phyloP scores from a whole-genome alignment of 805 yeast genomes.

The Suhomyces vadensis region DNA sequence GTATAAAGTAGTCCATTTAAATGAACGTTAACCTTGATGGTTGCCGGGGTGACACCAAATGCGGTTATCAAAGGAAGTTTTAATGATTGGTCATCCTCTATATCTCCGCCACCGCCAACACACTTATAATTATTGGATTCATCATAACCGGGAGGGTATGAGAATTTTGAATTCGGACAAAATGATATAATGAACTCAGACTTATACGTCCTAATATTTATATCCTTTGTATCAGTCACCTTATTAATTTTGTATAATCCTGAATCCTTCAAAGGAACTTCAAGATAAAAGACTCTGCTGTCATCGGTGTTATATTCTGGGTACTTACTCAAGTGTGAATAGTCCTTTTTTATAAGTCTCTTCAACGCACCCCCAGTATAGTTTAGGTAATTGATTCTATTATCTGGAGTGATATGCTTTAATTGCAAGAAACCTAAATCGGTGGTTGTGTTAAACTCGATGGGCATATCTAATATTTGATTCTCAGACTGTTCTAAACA shows the following conservation, averaged over 20 bases:
- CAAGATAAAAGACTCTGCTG: slow-evolving; percentile 54
- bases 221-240: slow-evolving; percentile 64
- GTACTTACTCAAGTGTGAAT: slow-evolving; percentile 29
- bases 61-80: slow-evolving; percentile 51
- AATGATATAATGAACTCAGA: slow-evolving; percentile 65
- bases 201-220: slow-evolving; percentile 59
- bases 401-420: slow-evolving; percentile 56
- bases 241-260: slow-evolving; percentile 75
- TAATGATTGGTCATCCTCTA: slow-evolving; percentile 26
- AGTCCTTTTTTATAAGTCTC: slow-evolving; percentile 32
- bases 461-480: slow-evolving; percentile 54
- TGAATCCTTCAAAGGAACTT: slow-evolving; percentile 62
- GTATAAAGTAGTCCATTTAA: slow-evolving; percentile 26
- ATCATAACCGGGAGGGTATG: slow-evolving; percentile 29
- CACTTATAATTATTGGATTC: slow-evolving; percentile 51
- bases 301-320: slow-evolving; percentile 30
- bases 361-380: slow-evolving; percentile 60
- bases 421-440: slow-evolving; percentile 69
- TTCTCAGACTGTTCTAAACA: slow-evolving; percentile 52
- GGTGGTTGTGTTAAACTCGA: slow-evolving; percentile 77
- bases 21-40: slow-evolving; percentile 25
- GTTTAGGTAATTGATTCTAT: slow-evolving; percentile 47
- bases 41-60: slow-evolving; percentile 74
- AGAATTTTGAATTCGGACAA: slow-evolving; percentile 74
- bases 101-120: slow-evolving; percentile 45